phyloP scores from a whole-genome alignment of 177 flowering plant genomes.

The Vitis hybrid region DNA sequence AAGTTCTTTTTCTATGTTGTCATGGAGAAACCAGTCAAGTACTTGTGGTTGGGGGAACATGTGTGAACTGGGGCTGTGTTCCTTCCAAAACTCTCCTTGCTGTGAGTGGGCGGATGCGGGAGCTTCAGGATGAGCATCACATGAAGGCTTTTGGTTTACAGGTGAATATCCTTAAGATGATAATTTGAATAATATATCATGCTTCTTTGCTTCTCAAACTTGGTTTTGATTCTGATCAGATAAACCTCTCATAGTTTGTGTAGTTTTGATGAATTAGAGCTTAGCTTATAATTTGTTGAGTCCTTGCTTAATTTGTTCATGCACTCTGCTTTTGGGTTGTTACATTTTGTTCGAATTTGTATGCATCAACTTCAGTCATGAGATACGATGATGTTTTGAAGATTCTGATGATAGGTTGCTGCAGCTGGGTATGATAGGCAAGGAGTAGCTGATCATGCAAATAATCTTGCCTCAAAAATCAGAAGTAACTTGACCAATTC shows the following conservation, averaged over 20 bases:
- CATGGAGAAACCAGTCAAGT: too few species aligned
- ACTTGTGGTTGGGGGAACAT: conserved; percentile 90
- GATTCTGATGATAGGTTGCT: conserved; percentile 51
- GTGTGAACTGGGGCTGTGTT: conserved; percentile 99
- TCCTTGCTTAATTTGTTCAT: neutral
- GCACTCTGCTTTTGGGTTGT: too few species aligned
- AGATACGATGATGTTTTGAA: neutral
- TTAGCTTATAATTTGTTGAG: too few species aligned
- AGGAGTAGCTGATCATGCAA: conserved; percentile 99
- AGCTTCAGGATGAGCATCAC: conserved; percentile 89
- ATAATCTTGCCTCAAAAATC: conserved; percentile 90
- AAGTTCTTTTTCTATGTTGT: too few species aligned
- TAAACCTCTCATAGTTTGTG: too few species aligned
- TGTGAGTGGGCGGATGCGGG: conserved; percentile 97
- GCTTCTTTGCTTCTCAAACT: too few species aligned
- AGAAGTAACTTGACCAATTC: conserved; percentile 90
- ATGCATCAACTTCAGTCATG: too few species aligned
- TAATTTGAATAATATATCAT: too few species aligned
- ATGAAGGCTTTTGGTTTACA: conserved; percentile 92
- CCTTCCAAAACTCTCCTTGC: conserved; percentile 99
- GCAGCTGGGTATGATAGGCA: conserved; percentile 95
- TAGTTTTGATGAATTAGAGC: too few species aligned
- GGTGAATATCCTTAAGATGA: conserved; percentile 32
- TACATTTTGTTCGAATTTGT: too few species aligned
- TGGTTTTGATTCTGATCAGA: too few species aligned